phyloP scores from a whole-genome alignment of 352 stramenopile species.

The Globisporangium rhizosaccharum region DNA sequence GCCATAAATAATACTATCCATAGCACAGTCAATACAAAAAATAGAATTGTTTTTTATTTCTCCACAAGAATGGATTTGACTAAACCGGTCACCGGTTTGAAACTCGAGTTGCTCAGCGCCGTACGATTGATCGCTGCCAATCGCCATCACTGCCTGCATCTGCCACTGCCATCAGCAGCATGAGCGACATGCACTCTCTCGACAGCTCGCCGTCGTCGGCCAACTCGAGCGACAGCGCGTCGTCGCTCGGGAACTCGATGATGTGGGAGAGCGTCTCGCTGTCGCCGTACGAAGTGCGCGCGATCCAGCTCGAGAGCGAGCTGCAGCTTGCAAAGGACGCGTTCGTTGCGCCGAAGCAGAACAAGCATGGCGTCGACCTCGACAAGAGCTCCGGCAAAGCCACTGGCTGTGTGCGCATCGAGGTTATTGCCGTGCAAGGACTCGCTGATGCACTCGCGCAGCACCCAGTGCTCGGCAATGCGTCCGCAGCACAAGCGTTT shows the following conservation, averaged over 20 bases:
- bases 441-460: constrained; percentile 24
- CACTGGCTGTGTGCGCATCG: constrained; percentile 39
- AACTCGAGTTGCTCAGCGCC: too few relatives aligned
- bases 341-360: constrained; percentile 36
- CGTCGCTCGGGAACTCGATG: constrained; percentile 47
- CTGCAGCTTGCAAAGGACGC: constrained; percentile 47
- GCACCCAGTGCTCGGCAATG: constrained; percentile 24
- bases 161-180: constrained; percentile 10
- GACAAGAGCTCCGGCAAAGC: constrained; percentile 49
- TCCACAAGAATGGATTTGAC: too few relatives aligned
- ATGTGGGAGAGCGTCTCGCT: constrained; percentile 79
- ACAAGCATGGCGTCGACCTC: constrained; percentile 78
- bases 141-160: not conserved
- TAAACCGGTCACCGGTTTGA: too few relatives aligned
- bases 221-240: constrained; percentile 30
- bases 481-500: constrained; percentile 12
- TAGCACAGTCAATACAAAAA: too few relatives aligned
- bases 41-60: too few relatives aligned
- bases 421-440: constrained; percentile 41
- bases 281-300: constrained; percentile 63
- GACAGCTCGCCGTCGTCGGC: constrained; percentile 30
- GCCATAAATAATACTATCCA: too few relatives aligned
- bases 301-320: constrained; percentile 66
- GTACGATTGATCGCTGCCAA: too few relatives aligned
- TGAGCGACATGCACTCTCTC: constrained; percentile 44